These are phyloP conservation scores for Isatis lusitanica DNA, from an alignment of 441 rosid genomes.

Conservation along the genomic window DNA sequence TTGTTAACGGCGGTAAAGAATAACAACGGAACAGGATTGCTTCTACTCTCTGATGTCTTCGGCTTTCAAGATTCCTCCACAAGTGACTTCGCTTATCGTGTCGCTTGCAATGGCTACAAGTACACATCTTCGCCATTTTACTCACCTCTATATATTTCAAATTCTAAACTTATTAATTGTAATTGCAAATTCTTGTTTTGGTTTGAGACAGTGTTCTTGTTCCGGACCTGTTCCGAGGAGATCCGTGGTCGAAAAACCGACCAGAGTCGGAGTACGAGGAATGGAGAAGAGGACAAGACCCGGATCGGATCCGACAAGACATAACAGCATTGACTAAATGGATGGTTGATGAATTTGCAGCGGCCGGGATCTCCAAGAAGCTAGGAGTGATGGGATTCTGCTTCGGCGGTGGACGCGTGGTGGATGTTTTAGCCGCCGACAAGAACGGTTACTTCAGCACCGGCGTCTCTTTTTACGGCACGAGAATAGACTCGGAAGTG, in stretches of 20 bases:
- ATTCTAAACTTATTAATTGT: background rate
- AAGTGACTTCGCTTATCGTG: slow-evolving; percentile 80
- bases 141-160: background rate
- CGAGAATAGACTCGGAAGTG: slow-evolving; percentile 54
- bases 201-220: slow-evolving; percentile 68
- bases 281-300: slow-evolving; percentile 61
- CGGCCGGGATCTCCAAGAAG: slow-evolving; percentile 82
- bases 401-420: slow-evolving; percentile 70
- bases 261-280: slow-evolving; percentile 46
- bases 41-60: slow-evolving; percentile 71
- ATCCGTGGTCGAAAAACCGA: slow-evolving; percentile 63
- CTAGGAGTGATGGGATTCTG: slow-evolving; percentile 82
- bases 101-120: slow-evolving; percentile 92
- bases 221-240: slow-evolving; percentile 82
- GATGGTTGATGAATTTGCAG: slow-evolving; percentile 73
- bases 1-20: slow-evolving; percentile 75
- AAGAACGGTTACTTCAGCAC: slow-evolving; percentile 48
- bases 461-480: slow-evolving; percentile 86
- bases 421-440: slow-evolving; percentile 63
- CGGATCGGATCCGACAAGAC: slow-evolving; percentile 51
- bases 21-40: slow-evolving; percentile 67
- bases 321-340: slow-evolving; percentile 54
- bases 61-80: slow-evolving; percentile 79
- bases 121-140: slow-evolving; percentile 33
- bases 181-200: background rate